Base-by-base conservation (phyloP, 805 yeast genomes). In the Metschnikowia bowlesiae region DNA sequence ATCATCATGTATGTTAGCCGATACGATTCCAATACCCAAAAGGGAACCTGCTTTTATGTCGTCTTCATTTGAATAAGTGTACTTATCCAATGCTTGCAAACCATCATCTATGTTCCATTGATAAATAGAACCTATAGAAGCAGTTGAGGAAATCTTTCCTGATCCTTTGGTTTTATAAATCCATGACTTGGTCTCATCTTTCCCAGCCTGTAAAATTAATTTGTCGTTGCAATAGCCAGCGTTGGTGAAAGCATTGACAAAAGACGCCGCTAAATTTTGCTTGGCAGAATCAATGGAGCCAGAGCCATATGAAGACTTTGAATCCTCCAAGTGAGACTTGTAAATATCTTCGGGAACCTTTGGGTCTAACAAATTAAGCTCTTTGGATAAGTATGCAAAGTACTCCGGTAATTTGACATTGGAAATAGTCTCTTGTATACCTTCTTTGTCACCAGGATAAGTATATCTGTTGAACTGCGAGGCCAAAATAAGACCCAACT, bases 21-120 rank as follows among this genome's bases (percentile, higher is more conserved):
- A 88, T 6, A 89, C 84, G 44, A 94, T 79, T 67, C 98, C 99
- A 68, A 89, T 89, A 67, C 98, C 99, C 57, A 94, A 78, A 51
- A 94, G 76, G 5, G 99, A 96, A 70, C 99, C 99, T 6, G 98
- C 97, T 71, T 89, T 89, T 58, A 91, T 82, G 62, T 89, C 92
- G 51, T 83, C 85, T 60, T 90, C 96, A 14, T 84, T 79, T 4
- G 96, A 85, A 63, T 91, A 91, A 51, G 92, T 74, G 67, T 86
- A 91, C 67, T 87, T 88, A 70, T 94, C 98, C 60, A 94, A 77
- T 50, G 81, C 82, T 70, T 92, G 97, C 56, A 94, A 79, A 55
- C 97, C 98, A 58, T 87, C 92, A 60, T 83, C 81, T 49, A 81
- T 78, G 69, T 92, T 87, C 99, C 99, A 94, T 64, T 89, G 89